Conservation (phyloP, 2,329 filamentous ascomycete species). For the Alternaria novae-zelandiae region DNA sequence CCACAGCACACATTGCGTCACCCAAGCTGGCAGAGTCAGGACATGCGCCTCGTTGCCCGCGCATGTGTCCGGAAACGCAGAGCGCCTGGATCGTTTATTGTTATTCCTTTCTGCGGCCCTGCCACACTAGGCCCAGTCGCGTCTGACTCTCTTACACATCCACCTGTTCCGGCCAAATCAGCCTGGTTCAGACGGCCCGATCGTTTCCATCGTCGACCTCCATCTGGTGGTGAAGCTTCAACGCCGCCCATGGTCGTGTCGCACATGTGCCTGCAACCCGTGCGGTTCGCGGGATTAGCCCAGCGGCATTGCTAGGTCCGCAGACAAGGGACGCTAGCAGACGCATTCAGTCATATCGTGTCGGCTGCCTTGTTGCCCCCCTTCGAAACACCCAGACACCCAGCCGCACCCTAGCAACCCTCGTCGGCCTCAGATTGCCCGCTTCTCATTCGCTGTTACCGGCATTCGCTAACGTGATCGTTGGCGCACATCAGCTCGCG, state of each 20-base stretch:
- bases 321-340: slow-evolving; percentile 20
- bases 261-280: slow-evolving; percentile 15
- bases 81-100: slow-evolving; percentile 4
- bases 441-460: slow-evolving; percentile 27
- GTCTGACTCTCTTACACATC: slow-evolving; percentile 23
- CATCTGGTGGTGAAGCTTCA: neutral
- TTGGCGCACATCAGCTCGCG: slow-evolving; percentile 21
- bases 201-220: slow-evolving; percentile 7
- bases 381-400: slow-evolving; percentile 19
- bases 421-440: slow-evolving; percentile 24
- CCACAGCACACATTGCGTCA: slow-evolving; percentile 15
- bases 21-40: slow-evolving; percentile 3
- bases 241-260: slow-evolving; percentile 10
- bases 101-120: slow-evolving; percentile 7
- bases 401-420: slow-evolving; percentile 15
- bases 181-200: slow-evolving; percentile 29
- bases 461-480: slow-evolving; percentile 17
- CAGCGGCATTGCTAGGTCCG: slow-evolving; percentile 15
- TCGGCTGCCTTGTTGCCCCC: slow-evolving; percentile 16
- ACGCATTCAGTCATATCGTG: slow-evolving; percentile 21
- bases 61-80: slow-evolving; percentile 2
- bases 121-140: slow-evolving; percentile 15
- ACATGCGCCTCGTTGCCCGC: neutral
- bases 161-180: slow-evolving; percentile 28
- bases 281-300: slow-evolving; percentile 18